phyloP scores from a whole-genome alignment of 106 monocot species.

The Dioscorea dumetorum region DNA sequence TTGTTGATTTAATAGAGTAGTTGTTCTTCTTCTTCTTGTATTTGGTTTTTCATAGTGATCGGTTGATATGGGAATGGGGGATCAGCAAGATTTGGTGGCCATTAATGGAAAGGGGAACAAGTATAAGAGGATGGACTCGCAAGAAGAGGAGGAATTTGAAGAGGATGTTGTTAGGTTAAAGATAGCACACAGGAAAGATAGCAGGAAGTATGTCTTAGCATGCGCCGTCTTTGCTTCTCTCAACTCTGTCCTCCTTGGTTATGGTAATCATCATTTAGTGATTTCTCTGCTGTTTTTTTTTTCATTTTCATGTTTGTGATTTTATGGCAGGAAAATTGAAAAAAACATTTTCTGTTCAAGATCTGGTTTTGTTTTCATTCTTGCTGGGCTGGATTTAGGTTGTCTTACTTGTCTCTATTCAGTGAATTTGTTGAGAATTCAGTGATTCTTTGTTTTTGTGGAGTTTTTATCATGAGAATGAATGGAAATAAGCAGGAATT shows the following conservation, averaged over 20 bases:
- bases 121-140: conserved; percentile 61
- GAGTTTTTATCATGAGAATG: too few relatives aligned
- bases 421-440: too few relatives aligned
- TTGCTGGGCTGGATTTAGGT: background rate
- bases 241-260: conserved; percentile 95
- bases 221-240: conserved; percentile 95
- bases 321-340: background rate
- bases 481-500: background rate
- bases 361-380: background rate
- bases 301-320: background rate
- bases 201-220: conserved; percentile 68
- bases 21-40: too few relatives aligned
- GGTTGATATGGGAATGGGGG: too few relatives aligned
- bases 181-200: conserved; percentile 9
- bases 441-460: too few relatives aligned
- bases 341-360: too few relatives aligned
- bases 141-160: conserved; percentile 3
- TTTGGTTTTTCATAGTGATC: too few relatives aligned
- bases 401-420: too few relatives aligned
- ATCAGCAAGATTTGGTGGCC: too few relatives aligned
- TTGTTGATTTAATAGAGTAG: too few relatives aligned
- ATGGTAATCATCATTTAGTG: conserved; percentile 43
- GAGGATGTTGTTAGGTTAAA: conserved; percentile 7
- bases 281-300: background rate
- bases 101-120: conserved; percentile 32